Percentiles rank a stretch among this genome's conserved stretches.
phyloP scores from a whole-genome alignment of 2,329 filamentous ascomycete species.

The Pseudonectria foliicola region DNA sequence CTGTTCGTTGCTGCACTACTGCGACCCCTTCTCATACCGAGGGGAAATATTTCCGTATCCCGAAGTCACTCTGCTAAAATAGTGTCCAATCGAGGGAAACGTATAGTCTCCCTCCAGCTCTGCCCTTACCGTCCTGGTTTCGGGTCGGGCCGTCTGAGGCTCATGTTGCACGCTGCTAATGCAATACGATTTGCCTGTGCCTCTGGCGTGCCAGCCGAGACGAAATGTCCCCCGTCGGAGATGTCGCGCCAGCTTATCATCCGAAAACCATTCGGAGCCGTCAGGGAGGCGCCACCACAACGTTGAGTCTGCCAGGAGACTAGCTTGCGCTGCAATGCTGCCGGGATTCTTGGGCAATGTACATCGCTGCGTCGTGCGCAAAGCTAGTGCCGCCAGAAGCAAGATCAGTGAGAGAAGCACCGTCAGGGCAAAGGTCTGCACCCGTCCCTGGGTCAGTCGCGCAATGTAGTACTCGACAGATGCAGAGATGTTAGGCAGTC shows the following conservation, averaged over 20 bases:
- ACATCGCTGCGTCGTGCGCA: conserved; percentile 16
- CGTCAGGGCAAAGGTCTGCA: conserved; percentile 17
- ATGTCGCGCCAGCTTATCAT: conserved; percentile 17
- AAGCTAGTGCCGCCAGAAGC: conserved; percentile 14
- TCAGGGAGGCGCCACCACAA: conserved; percentile 21
- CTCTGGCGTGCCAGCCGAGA: conserved; percentile 16
- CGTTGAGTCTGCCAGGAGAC: conserved; percentile 22
- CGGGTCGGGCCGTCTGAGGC: conserved; percentile 10
- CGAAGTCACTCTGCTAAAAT: background rate
- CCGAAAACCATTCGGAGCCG: conserved; percentile 22
- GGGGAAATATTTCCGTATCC: background rate
- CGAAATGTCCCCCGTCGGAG: conserved; percentile 21
- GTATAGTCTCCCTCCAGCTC: conserved; percentile 1
- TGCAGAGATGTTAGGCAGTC: conserved; percentile 6
- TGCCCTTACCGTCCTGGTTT: background rate
- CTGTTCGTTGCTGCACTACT: too few relatives aligned
- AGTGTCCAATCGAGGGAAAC: background rate
- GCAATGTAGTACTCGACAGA: conserved; percentile 15
- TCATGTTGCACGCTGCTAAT: conserved; percentile 23
- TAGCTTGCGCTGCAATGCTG: conserved; percentile 23
- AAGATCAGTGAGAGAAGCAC: conserved; percentile 15
- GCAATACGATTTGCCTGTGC: conserved; percentile 11
- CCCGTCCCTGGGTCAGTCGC: conserved; percentile 14
- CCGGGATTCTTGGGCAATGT: conserved; percentile 20
- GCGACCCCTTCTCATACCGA: too few relatives aligned